A percentile compares a stretch with the other conserved stretches of the same genome.
These are phyloP conservation scores for Leishmania mexicana DNA, from an alignment of 208 protist species.

Conservation along the genomic window DNA sequence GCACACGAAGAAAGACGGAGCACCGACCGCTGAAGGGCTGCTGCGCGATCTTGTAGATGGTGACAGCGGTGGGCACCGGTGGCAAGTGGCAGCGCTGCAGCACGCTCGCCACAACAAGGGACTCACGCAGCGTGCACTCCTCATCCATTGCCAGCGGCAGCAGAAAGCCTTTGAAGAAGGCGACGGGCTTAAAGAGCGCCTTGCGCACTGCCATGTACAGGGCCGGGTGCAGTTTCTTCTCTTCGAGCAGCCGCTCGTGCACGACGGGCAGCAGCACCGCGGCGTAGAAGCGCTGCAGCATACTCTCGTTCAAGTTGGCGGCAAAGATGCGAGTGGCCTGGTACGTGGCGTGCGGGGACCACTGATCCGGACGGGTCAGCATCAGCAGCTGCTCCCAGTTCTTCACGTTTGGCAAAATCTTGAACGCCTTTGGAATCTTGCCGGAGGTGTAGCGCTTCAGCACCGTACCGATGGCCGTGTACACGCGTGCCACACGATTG, in stretches of 20 bases:
- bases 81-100: constrained; percentile 93
- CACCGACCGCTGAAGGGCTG: constrained; percentile 92
- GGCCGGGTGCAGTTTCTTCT: constrained; percentile 97
- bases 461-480: constrained; percentile 94
- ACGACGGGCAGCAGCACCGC: constrained; percentile 98
- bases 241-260: constrained; percentile 70
- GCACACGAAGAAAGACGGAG: constrained; percentile 94
- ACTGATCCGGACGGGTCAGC: constrained; percentile 95
- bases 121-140: constrained; percentile 95
- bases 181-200: constrained; percentile 97
- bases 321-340: constrained; percentile 97
- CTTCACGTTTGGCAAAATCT: constrained; percentile 96
- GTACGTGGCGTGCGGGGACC: constrained; percentile 96
- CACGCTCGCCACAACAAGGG: constrained; percentile 94
- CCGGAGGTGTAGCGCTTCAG: constrained; percentile 97
- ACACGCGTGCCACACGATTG: constrained; percentile 87
- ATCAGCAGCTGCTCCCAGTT: constrained; percentile 98
- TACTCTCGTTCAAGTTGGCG: constrained; percentile 96
- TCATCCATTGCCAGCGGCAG: constrained; percentile 96
- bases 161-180: constrained; percentile 99
- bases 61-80: constrained; percentile 90
- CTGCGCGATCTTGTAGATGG: constrained; percentile 95
- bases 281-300: constrained; percentile 98
- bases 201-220: constrained; percentile 98
- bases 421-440: constrained; percentile 99